phyloP scores from a whole-genome alignment of 768 basidiomycete genomes.

The Russula sp. region DNA sequence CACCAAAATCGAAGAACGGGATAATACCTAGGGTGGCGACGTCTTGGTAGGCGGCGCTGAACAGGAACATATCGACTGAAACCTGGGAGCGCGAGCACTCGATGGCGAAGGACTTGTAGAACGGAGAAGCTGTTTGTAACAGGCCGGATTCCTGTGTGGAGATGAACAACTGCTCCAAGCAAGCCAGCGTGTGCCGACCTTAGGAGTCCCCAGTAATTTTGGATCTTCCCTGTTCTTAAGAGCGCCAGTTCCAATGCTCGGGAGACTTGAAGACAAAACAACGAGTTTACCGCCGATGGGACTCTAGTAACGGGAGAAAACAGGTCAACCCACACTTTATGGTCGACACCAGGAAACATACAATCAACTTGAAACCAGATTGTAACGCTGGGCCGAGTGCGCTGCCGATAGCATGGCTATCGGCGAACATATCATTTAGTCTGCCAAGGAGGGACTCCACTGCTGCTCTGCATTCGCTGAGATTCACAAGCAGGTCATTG shows the following conservation, averaged over 20 bases:
- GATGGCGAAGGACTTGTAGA: constrained; percentile 98
- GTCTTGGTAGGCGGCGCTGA: constrained; percentile 89
- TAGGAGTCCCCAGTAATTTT: constrained; percentile 90
- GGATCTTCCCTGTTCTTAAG: constrained; percentile 96
- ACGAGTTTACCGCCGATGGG: constrained; percentile 94
- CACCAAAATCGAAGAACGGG: neutral
- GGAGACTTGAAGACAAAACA: constrained; percentile 77
- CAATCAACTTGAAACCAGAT: constrained; percentile 94
- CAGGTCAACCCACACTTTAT: neutral
- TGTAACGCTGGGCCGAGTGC: constrained; percentile 93
- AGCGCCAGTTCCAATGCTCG: constrained; percentile 81
- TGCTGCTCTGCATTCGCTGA: constrained; percentile 72
- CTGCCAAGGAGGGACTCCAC: constrained; percentile 76
- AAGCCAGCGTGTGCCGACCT: constrained; percentile 40
- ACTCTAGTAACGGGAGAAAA: constrained; percentile 44
- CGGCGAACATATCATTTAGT: constrained; percentile 95
- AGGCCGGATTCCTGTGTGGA: constrained; percentile 74
- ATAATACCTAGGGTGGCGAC: constrained; percentile 80
- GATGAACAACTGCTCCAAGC: neutral
- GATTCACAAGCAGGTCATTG: constrained; percentile 90
- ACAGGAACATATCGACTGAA: constrained; percentile 99
- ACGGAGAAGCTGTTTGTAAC: constrained; percentile 86
- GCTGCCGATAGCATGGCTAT: constrained; percentile 88
- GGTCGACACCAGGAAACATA: constrained; percentile 27
- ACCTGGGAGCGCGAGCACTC: constrained; percentile 97